These are phyloP conservation scores for Croton setiger DNA, from an alignment of 441 rosid genomes.

Conservation along the genomic window DNA sequence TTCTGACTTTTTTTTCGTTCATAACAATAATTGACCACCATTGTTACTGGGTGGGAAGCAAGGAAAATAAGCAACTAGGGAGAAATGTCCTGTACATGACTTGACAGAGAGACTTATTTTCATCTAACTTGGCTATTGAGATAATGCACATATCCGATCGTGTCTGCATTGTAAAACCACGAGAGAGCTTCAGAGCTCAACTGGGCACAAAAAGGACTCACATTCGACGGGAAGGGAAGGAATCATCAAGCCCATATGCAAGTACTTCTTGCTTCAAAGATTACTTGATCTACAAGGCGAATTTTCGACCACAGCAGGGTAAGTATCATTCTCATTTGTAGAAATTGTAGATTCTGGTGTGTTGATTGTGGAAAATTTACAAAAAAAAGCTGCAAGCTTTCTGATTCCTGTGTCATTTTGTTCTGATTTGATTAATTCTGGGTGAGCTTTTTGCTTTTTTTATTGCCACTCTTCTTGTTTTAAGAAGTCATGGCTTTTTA, in stretches of 20 bases:
- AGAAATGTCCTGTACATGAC: constrained; percentile 4
- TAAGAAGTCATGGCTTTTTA: constrained; percentile 6
- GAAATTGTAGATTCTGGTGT: constrained; percentile 23
- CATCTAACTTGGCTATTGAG: constrained; percentile 23
- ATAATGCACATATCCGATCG: constrained; percentile 25
- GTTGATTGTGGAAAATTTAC: constrained; percentile 10
- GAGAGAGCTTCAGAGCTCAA: constrained; percentile 19
- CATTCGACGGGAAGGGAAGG: neutral
- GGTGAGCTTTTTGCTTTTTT: neutral
- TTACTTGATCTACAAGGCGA: constrained; percentile 9
- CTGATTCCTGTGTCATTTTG: neutral
- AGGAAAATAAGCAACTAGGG: constrained; percentile 19
- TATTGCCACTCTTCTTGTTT: neutral
- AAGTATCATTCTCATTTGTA: constrained; percentile 1
- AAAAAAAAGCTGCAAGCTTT: constrained; percentile 4
- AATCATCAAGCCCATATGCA: neutral
- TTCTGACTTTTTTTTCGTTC: constrained; percentile 15
- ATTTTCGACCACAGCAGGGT: neutral
- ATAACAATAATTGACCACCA: constrained; percentile 16
- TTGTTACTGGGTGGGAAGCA: constrained; percentile 19
- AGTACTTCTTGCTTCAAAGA: constrained; percentile 14
- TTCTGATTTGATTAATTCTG: constrained; percentile 21
- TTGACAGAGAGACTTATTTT: constrained; percentile 3
- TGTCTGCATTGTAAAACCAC: constrained; percentile 11
- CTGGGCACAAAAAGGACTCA: constrained; percentile 5